Conservation (phyloP, 148 eudicot genomes). For the Camellia lanceoleosa region DNA sequence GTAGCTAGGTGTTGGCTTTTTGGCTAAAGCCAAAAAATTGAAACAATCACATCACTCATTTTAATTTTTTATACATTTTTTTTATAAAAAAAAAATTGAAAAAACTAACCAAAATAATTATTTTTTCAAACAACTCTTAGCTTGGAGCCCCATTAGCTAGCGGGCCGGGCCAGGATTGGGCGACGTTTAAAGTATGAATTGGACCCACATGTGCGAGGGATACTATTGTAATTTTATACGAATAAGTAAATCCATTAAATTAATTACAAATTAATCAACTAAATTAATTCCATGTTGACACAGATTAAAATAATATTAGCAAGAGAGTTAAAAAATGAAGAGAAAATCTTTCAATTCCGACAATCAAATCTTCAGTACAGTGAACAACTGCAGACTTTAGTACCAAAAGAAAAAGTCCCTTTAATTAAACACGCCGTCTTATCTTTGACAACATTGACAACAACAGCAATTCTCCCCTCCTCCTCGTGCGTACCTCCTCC, state of each 20-base stretch:
- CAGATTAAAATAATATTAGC: background rate
- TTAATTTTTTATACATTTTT: too few relatives aligned
- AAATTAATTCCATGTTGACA: background rate
- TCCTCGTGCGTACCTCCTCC: background rate
- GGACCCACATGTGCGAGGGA: background rate
- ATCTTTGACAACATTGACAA: background rate
- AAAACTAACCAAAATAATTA: too few relatives aligned
- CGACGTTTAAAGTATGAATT: too few relatives aligned
- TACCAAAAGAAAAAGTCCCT: background rate
- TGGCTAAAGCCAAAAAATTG: too few relatives aligned
- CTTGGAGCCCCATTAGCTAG: too few relatives aligned
- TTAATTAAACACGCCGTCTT: slow-evolving; percentile 5
- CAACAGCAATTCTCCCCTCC: background rate
- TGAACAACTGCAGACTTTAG: slow-evolving; percentile 2
- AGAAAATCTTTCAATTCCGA: slow-evolving; percentile 16
- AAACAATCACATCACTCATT: too few relatives aligned
- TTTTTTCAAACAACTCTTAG: too few relatives aligned
- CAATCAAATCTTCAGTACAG: slow-evolving; percentile 5
- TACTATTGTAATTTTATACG: background rate
- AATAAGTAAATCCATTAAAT: background rate
- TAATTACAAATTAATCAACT: background rate
- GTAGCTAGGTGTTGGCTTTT: too few relatives aligned
- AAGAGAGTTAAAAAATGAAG: background rate
- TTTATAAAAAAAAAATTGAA: too few relatives aligned
- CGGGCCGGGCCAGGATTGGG: too few relatives aligned